These are phyloP conservation scores for Bipolaris zeicola DNA, from an alignment of 2,329 filamentous ascomycete species.

Conservation along the genomic window DNA sequence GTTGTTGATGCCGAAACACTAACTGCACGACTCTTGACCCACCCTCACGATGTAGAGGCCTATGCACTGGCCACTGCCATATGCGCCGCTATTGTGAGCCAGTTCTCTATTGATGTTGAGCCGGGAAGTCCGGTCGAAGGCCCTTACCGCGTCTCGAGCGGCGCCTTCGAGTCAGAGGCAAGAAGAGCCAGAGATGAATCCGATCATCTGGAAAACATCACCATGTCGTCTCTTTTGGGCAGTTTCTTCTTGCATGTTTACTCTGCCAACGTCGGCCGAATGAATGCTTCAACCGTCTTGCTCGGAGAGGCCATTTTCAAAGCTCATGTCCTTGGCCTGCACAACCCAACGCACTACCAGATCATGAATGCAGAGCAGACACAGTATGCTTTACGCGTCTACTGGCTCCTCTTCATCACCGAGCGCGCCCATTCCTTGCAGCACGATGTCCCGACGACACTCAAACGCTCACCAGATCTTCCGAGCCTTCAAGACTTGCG, in stretches of 20 bases:
- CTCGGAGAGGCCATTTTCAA: conserved; percentile 44
- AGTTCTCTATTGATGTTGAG: conserved; percentile 42
- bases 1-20: conserved; percentile 42
- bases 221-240: conserved; percentile 36
- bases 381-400: conserved; percentile 41
- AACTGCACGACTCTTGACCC: conserved; percentile 40
- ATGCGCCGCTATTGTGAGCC: conserved; percentile 44
- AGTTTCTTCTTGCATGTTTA: conserved; percentile 46
- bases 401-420: conserved; percentile 46
- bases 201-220: conserved; percentile 41
- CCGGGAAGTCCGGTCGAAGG: conserved; percentile 40
- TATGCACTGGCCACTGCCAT: conserved; percentile 42
- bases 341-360: conserved; percentile 36
- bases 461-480: conserved; percentile 39
- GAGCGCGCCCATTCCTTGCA: conserved; percentile 46
- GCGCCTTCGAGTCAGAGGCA: conserved; percentile 38
- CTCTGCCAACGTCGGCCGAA: conserved; percentile 43
- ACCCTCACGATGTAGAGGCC: conserved; percentile 40
- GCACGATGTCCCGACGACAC: conserved; percentile 42
- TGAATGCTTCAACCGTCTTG: conserved; percentile 40
- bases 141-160: conserved; percentile 40
- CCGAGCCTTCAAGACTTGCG: conserved; percentile 37
- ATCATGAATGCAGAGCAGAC: conserved; percentile 31
- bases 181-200: conserved; percentile 34
- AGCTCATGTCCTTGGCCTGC: conserved; percentile 41